Evolutionary conservation across 2,329 filamentous ascomycete species (phyloP).

Genomic region (Fusarium sacchari): DNA sequence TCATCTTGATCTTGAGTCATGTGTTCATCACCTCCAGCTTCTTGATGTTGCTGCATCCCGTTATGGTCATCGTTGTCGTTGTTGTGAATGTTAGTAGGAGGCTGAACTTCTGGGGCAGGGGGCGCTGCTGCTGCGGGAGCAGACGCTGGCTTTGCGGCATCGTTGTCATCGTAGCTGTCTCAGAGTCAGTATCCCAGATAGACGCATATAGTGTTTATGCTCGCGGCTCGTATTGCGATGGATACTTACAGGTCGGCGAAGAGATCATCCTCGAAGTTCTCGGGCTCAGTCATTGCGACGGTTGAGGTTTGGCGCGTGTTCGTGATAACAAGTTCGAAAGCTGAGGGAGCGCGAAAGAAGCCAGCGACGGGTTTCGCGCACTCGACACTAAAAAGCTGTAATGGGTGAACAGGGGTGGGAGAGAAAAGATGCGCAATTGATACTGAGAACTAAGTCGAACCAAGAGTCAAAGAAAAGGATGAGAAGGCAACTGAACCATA

Average conservation of each 20-base stretch:
- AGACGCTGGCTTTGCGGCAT: conserved; percentile 54
- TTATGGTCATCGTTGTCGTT: conserved; percentile 40
- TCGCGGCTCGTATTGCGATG: not conserved
- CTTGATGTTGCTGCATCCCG: conserved; percentile 34
- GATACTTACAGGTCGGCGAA: conserved; percentile 88
- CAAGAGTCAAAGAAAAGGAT: conserved; percentile 19
- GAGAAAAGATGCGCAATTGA: not conserved
- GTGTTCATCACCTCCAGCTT: conserved; percentile 50
- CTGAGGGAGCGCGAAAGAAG: not conserved
- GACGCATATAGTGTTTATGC: not conserved
- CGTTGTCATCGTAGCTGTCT: conserved; percentile 73
- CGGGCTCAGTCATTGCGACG: conserved; percentile 77
- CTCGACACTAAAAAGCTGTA: not conserved
- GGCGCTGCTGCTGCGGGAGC: conserved; percentile 43
- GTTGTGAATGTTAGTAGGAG: conserved; percentile 39
- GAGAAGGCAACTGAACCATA: conserved; percentile 26
- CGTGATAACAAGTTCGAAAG: conserved; percentile 9
- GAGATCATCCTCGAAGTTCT: conserved; percentile 91
- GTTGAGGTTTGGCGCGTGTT: conserved; percentile 13
- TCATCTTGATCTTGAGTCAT: conserved; percentile 59
- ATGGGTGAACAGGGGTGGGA: not conserved
- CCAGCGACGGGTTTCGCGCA: conserved; percentile 1
- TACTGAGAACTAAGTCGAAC: conserved; percentile 4
- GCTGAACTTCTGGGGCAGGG: conserved; percentile 42
- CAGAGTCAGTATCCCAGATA: conserved; percentile 5